phyloP scores from a whole-genome alignment of 225 moss, liverwort and hornwort genomes.

The Anthoceros angustus region DNA sequence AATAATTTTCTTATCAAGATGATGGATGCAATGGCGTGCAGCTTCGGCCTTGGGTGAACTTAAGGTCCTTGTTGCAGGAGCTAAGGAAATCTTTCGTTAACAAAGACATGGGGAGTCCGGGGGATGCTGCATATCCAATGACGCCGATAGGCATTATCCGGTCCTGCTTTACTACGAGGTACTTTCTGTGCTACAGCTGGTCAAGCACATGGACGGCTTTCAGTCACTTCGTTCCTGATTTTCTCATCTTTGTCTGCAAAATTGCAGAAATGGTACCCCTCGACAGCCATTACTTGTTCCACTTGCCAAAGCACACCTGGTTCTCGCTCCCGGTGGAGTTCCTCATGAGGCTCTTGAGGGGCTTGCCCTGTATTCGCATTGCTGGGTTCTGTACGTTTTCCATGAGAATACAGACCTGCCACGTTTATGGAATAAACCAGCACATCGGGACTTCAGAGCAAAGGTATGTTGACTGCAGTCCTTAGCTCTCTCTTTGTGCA shows the following conservation, averaged over 20 bases:
- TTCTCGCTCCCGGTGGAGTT: slow-evolving; percentile 67
- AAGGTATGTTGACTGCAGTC: slow-evolving; percentile 32
- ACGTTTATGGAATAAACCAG: slow-evolving; percentile 92
- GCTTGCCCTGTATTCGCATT: slow-evolving; percentile 76
- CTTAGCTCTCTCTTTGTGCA: background rate
- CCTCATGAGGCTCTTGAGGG: slow-evolving; percentile 86
- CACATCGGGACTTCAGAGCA: slow-evolving; percentile 90
- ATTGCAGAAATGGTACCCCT: slow-evolving; percentile 72
- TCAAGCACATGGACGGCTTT: background rate
- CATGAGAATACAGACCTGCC: slow-evolving; percentile 97
- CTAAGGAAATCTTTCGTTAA: slow-evolving; percentile 66
- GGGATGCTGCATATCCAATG: slow-evolving; percentile 61
- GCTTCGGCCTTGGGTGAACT: background rate
- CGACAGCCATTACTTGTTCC: slow-evolving; percentile 83
- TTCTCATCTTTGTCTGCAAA: background rate
- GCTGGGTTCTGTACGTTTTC: slow-evolving; percentile 97
- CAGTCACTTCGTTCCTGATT: background rate
- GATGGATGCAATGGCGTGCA: background rate
- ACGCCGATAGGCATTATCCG: slow-evolving; percentile 86
- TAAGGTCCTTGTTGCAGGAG: slow-evolving; percentile 34
- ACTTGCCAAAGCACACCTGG: slow-evolving; percentile 73
- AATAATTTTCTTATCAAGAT: background rate
- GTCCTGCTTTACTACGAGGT: slow-evolving; percentile 97
- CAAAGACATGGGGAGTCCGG: slow-evolving; percentile 52
- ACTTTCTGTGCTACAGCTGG: background rate